phyloP scores from a whole-genome alignment of 108 stramenopile species.

The Discostella stelligeroides region DNA sequence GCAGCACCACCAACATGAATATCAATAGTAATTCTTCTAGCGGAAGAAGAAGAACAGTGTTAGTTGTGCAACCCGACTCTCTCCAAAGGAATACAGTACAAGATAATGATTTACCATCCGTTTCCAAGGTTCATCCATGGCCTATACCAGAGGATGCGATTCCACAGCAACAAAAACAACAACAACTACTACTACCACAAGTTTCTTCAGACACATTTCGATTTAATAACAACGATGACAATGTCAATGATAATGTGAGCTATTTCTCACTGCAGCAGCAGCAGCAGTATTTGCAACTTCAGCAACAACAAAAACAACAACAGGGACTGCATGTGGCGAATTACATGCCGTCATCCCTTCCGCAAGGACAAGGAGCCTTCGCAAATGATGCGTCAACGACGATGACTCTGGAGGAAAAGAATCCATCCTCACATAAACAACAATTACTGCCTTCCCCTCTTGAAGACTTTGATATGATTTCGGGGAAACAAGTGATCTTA shows the following conservation, averaged over 20 bases:
- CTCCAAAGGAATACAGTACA: no score
- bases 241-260: not conserved
- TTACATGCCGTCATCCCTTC: constrained; percentile 10
- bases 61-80: no score
- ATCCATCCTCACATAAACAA: not conserved
- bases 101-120: no score
- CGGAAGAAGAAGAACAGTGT: no score
- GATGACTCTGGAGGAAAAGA: not conserved
- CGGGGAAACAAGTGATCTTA: constrained; percentile 30
- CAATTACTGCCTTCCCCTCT: not conserved
- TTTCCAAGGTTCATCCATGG: no score
- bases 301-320: not conserved
- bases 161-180: not conserved
- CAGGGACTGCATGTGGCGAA: constrained; percentile 5
- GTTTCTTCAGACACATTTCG: not conserved
- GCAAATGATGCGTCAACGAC: no score
- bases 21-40: no score
- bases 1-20: no score
- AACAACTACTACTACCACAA: constrained; percentile 6
- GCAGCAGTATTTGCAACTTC: not conserved
- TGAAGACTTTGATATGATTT: constrained; percentile 6
- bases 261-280: not conserved
- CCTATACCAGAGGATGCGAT: no score
- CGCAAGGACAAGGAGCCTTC: no score
- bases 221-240: not conserved